Base-by-base conservation (phyloP, 306 rosid genomes). In the Prunus fruticosa region DNA sequence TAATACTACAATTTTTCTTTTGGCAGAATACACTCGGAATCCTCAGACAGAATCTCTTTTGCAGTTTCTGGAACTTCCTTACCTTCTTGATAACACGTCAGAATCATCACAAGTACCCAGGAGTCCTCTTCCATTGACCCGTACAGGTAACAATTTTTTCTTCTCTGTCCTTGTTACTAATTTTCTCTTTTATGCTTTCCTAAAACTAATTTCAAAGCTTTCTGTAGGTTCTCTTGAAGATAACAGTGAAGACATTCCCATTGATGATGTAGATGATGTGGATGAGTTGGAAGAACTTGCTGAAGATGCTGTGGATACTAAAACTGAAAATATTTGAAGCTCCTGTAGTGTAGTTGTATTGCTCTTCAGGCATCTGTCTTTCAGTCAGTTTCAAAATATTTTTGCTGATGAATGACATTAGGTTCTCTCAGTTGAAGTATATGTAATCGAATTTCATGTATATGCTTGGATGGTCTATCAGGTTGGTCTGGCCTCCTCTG, bases 21-120 rank as follows among this genome's bases (percentile, higher is more conserved):
- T 79, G 74, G 84, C 95, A 94, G 98, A 73, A 30, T 73, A 58
- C 67, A 63, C 73, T 54, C 88, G 90, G 76, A 94, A 89, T 79
- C 93, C 97, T 64, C 98, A 92, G 86, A 94, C 98, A 41, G 95
- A 84, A 72, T 92, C 89, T 54, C 86, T 92, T 64, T 84, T 94
- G 88, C 90, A 81, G 86, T 86, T 94, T 81, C 82, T 94, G 69
- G 98, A 84, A 75, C 97, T 94, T 82, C 97, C 97, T 27, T 86
- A 87, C 82, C 95, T 94, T 76, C 96, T 94, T 72, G 97, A 89
- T 79, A 74, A 76, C 74, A 85, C 64, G 84, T 74, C 83, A 54
- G 85, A 84, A 53, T 61, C 87, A 60, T 80, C 77, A 3, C 86
- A 79, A 72, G 75, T 81, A 58, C 75, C 80, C 52, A 71, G 74